Base-by-base conservation (phyloP, 225 moss, liverwort and hornwort species). In the Sphagnum contortum region DNA sequence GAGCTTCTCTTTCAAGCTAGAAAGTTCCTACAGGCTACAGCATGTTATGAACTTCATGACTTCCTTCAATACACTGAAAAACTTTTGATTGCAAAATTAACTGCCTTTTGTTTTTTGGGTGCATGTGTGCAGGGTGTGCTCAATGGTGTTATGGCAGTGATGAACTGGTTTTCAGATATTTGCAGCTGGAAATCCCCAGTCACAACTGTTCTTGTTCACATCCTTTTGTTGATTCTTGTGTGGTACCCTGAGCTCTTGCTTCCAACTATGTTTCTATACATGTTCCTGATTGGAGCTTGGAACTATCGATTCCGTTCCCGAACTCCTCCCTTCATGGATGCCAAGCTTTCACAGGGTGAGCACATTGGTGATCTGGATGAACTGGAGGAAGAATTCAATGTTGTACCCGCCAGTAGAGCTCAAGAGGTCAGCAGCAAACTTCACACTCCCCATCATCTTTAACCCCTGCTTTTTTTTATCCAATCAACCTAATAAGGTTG, bases 381-480 rank as follows among this genome's bases (percentile, higher is more conserved):
- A 64, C 74, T 98, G 48, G 96, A 98, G 70, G 96, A 98, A 64
- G 96, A 98, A 70, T 93, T 98, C 11, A 98, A 98, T 64, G 90
- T 98, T 4, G 82, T 98, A 0, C 92, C 96, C 0, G 88, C 85
- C 5, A 92, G 66, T 12, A 84, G 90, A 68, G 85, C 96, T 0
- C 90, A 90, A 49, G 86, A 83, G 79, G 91, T 91, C 3, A 57
- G 69, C 7, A 29, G 29, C 29, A 29, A 9, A 52, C 52, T 5
- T 5, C 52, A 48, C 4, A 8, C 57, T 6, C 7, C 7, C 52
- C 48, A 44, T 50, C 45, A 44, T 11, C 48, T 13, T 4, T 6
- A 46, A 45, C 9, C 8, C 13, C 6, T 8, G 3, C 9, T 6
- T 46, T 60, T 44, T 10, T 13, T 69, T 12, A 10, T 49, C 5